A percentile compares a stretch with the other conserved stretches of the same genome.
phyloP scores from a whole-genome alignment of 306 rosid species.

The Castanospermum australe region DNA sequence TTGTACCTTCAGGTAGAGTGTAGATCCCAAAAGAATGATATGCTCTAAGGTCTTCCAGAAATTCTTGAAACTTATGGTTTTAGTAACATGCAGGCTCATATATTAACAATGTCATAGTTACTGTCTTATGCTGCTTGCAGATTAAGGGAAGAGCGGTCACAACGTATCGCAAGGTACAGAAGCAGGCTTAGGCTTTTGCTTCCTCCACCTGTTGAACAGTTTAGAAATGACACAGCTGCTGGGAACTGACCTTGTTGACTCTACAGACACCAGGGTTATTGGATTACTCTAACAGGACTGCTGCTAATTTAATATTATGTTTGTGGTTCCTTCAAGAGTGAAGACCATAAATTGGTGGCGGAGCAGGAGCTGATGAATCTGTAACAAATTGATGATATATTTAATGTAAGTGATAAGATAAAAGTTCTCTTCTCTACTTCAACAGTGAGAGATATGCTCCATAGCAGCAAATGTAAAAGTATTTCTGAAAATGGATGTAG shows the following conservation, averaged over 20 bases:
- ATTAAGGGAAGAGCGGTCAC: constrained; percentile 68
- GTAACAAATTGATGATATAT: not conserved
- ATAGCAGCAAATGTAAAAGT: constrained; percentile 7
- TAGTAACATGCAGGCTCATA: not conserved
- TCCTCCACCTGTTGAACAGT: constrained; percentile 68
- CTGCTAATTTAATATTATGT: not conserved
- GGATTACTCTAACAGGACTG: constrained; percentile 3
- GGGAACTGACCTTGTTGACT: constrained; percentile 49
- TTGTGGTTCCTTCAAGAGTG: constrained; percentile 12
- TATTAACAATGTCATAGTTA: not conserved
- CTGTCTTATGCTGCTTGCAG: constrained; percentile 41
- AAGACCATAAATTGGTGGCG: not conserved
- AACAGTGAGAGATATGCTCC: not conserved
- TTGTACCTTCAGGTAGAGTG: not conserved
- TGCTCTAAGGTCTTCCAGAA: not conserved
- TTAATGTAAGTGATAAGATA: not conserved
- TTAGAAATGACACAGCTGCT: constrained; percentile 61
- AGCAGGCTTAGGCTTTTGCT: constrained; percentile 87
- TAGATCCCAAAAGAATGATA: constrained; percentile 1
- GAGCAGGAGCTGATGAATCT: not conserved
- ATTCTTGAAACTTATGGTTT: not conserved
- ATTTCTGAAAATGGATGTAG: constrained; percentile 18
- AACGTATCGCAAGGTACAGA: constrained; percentile 75
- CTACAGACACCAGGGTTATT: not conserved
- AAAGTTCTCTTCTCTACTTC: not conserved